Evolutionary conservation across 2,329 filamentous ascomycete species (phyloP), one percentile per base, ranked within the genome.

Genomic region (Helotiales sp.): DNA sequence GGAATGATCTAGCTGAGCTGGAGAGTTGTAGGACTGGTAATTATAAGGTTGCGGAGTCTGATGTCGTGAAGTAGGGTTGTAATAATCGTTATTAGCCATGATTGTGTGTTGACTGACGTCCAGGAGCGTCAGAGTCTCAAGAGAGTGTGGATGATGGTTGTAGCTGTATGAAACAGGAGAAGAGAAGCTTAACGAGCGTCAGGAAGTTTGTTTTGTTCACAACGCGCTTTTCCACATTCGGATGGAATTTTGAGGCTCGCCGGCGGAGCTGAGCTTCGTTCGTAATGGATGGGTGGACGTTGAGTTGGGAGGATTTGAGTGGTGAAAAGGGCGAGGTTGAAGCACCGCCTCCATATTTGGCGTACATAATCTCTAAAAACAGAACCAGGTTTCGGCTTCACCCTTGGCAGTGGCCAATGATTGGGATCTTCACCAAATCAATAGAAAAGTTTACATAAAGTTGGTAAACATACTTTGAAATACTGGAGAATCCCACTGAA

Each of bases 11-110:
- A 38, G 36, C n/a, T 31, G 29, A 33, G 57, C 52, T 40, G 55
- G 55, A 10, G 58, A 48, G 46, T 60, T 58, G 47, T 63, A 62
- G 51, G 40, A 38, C 34, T 57, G 60, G 36, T 64, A 61, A 13
- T 54, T 40, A 38, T 54, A 48, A 10, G 25, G 27, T 10, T 48
- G 46, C 17, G 25, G 25, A 10, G 46, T 48, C 15, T 29, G 46
- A n/a, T 48, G 25, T 25, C 40, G 19, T 19, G 46, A 48, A 6
- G 46, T 25, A 10, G 46, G 29, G 17, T 29, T 30, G 17, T 48
- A 48, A 8, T 48, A 48, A 2, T 48, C 46, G 46, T 48, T 48
- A 7, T 25, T 27, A 17, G 46, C 46, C 46, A 48, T 48, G 46
- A 22, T 31, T 17, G 25, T 31, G 46, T 30, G 22, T 5, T 27